Evolutionary conservation across 2,329 filamentous ascomycete genomes (phyloP).

Genomic region (Xylariaceae sp.): DNA sequence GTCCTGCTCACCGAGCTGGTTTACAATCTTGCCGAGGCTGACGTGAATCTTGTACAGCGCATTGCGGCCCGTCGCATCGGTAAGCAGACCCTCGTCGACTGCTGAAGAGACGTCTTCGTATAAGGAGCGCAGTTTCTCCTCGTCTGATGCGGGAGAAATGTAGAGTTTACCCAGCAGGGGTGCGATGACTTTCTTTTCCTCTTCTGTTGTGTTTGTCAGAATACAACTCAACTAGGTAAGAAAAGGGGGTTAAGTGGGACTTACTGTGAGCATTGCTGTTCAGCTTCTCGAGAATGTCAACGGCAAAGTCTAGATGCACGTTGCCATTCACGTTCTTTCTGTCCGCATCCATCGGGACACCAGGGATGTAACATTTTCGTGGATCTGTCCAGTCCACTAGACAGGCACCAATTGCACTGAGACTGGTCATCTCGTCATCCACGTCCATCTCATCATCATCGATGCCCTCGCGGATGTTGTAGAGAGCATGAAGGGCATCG

Average conservation of each 20-base stretch:
- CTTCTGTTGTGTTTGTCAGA: slow-evolving; percentile 49
- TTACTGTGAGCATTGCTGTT: slow-evolving; percentile 62
- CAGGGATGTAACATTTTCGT: slow-evolving; percentile 62
- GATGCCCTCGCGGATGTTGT: slow-evolving; percentile 64
- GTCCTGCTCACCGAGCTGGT: slow-evolving; percentile 43
- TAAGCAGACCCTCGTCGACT: slow-evolving; percentile 56
- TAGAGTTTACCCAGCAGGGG: slow-evolving; percentile 77
- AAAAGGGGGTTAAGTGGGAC: slow-evolving; percentile 29
- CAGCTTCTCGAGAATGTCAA: slow-evolving; percentile 70
- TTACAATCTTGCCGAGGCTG: slow-evolving; percentile 62
- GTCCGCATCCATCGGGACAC: slow-evolving; percentile 47
- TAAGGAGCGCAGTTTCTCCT: slow-evolving; percentile 52
- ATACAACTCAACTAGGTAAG: not conserved
- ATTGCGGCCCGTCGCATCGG: slow-evolving; percentile 58
- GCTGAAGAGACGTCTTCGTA: slow-evolving; percentile 56
- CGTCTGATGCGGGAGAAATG: slow-evolving; percentile 61
- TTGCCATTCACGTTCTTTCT: slow-evolving; percentile 66
- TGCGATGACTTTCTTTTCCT: slow-evolving; percentile 79
- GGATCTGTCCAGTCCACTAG: slow-evolving; percentile 95
- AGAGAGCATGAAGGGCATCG: slow-evolving; percentile 67
- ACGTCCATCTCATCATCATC: slow-evolving; percentile 73
- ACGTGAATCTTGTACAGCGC: slow-evolving; percentile 65
- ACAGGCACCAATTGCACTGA: slow-evolving; percentile 73
- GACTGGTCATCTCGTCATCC: slow-evolving; percentile 71
- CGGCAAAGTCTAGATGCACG: slow-evolving; percentile 74